These are phyloP conservation scores for Rutstroemia sp. DNA, from an alignment of 2,329 filamentous ascomycete species.

Conservation along the genomic window DNA sequence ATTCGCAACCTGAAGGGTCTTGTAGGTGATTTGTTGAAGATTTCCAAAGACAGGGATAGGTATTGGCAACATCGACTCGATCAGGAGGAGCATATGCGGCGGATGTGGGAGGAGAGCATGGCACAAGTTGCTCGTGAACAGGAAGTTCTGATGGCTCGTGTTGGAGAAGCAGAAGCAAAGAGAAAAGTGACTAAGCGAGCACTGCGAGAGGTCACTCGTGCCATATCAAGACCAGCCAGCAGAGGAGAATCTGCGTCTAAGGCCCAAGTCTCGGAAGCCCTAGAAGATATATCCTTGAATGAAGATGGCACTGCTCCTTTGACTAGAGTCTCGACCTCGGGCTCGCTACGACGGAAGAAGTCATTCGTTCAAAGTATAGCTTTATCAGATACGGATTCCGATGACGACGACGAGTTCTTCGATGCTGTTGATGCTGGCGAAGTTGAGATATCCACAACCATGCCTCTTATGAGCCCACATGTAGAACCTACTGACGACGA, in stretches of 20 bases:
- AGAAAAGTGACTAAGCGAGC: conserved; percentile 83
- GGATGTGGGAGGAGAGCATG: conserved; percentile 99
- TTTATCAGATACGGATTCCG: conserved; percentile 69
- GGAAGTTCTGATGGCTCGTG: conserved; percentile 78
- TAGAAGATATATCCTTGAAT: conserved; percentile 32
- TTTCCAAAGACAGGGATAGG: conserved; percentile 86
- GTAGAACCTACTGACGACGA: conserved; percentile 35
- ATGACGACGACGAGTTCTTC: conserved; percentile 90
- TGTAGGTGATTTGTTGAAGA: conserved; percentile 79
- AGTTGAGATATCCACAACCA: conserved; percentile 70
- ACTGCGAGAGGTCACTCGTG: conserved; percentile 73
- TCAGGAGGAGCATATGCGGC: conserved; percentile 81
- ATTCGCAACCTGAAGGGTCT: conserved; percentile 81
- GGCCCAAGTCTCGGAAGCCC: conserved; percentile 29
- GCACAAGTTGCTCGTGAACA: conserved; percentile 92
- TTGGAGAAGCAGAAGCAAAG: conserved; percentile 86
- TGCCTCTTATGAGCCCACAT: conserved; percentile 33
- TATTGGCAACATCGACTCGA: conserved; percentile 97
- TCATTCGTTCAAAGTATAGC: conserved; percentile 57
- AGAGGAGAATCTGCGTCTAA: conserved; percentile 15
- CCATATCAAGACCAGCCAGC: conserved; percentile 39
- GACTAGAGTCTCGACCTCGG: conserved; percentile 36
- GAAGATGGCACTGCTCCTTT: conserved; percentile 27
- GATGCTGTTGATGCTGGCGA: conserved; percentile 93
- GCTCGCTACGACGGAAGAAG: conserved; percentile 50